Conservation (phyloP, 2,329 filamentous ascomycete species). For the Calcarisporium arbuscula region DNA sequence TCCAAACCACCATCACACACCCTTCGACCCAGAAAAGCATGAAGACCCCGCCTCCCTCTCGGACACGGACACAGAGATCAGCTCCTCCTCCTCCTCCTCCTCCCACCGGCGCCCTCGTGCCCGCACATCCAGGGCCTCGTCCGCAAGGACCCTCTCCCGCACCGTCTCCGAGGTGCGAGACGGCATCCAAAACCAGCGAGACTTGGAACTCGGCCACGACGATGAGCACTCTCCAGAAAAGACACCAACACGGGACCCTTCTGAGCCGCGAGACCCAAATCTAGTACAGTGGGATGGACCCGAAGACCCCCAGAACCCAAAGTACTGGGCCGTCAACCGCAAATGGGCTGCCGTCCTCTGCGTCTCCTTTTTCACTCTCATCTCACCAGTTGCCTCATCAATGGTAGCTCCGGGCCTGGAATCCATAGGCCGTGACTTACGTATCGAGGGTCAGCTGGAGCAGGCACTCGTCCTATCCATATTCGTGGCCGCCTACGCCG, state of each 20-base stretch:
- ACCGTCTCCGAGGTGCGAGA: constrained; percentile 33
- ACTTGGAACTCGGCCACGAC: constrained; percentile 22
- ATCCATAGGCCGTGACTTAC: constrained; percentile 46
- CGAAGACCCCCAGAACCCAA: constrained; percentile 43
- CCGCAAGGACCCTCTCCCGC: constrained; percentile 18
- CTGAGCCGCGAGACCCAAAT: constrained; percentile 24
- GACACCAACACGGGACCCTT: constrained; percentile 15
- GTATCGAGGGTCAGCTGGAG: constrained; percentile 39
- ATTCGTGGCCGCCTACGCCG: constrained; percentile 38
- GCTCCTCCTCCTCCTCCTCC: too few relatives aligned
- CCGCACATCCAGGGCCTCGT: too few relatives aligned
- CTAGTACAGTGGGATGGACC: constrained; percentile 46
- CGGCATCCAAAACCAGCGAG: constrained; percentile 28
- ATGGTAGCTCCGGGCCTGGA: constrained; percentile 48
- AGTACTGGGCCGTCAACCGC: constrained; percentile 48
- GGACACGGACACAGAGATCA: too few relatives aligned
- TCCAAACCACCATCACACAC: too few relatives aligned
- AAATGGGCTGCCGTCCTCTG: constrained; percentile 51
- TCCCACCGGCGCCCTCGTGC: too few relatives aligned
- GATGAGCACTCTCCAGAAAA: constrained; percentile 16
- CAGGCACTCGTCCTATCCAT: constrained; percentile 36
- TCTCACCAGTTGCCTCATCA: constrained; percentile 53
- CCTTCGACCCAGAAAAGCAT: too few relatives aligned
- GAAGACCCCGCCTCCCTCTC: too few relatives aligned
- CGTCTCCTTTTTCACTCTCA: constrained; percentile 51